Evolutionary conservation across 176 grass and related monocot genomes (phyloP), one percentile per base, ranked within the genome.

Genomic region (Chloris gayana): DNA sequence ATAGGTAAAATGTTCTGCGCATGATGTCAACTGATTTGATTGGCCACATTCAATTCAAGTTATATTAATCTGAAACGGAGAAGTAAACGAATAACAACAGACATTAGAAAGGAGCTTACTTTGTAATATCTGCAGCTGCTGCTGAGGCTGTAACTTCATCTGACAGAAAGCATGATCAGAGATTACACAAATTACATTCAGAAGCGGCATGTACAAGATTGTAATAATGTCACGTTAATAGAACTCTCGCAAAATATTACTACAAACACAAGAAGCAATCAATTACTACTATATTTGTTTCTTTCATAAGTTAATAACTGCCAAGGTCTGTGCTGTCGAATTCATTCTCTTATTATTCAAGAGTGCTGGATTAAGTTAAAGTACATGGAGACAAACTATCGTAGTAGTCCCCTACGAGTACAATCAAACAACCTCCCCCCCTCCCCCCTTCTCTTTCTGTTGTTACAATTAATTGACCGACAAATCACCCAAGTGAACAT

Each of bases 111-210:
- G 65, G 38, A 64, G 14, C 83, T 75, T 91, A 99, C 97, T 99
- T 99, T 75, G 97, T 99, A 91, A 88, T 82, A 73, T 99, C 93
- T 64, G 93, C 88, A 45, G 95, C 85, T 49, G 88, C 92, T 81
- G 84, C 84, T 45, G 87, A 81, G 61, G 78, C 69, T 47, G 84
- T 80, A 64, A 78, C 86, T 88, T 93, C 88, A 77, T 79, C 87
- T 88, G 73, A 69, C 46, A 85, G 85, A 70, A 89, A 63, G 59
- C 32, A 68, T 13, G 26, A 47, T 22, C 85, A 73, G 22, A 85
- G 46, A 44, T 85, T 57, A 74, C 46, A 44, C 77, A 84, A 80
- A 65, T 70, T 41, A 83, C 49, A 69, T 77, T 77, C 70, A 86
- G 56, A 88, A 88, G 45, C 63, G 72, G 69, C 31, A 35, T 26